Evolutionary conservation across 768 basidiomycete species (phyloP).

Genomic region (Amanita inopinata): DNA sequence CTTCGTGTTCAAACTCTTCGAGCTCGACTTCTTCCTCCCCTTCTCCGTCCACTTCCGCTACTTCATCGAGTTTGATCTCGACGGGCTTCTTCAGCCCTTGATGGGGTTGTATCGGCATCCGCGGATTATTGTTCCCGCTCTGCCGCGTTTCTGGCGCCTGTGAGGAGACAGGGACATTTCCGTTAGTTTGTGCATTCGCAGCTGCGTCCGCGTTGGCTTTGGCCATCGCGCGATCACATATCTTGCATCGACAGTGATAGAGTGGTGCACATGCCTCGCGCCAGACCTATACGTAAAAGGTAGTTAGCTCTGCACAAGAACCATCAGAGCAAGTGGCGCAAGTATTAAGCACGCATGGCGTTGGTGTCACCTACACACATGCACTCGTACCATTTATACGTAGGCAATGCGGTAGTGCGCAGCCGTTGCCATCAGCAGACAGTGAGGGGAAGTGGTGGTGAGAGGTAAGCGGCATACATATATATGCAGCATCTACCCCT

Average conservation of each 20-base stretch:
- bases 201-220: slow-evolving; percentile 36
- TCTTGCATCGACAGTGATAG: slow-evolving; percentile 64
- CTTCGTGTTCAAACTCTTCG: slow-evolving; percentile 17
- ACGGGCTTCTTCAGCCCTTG: slow-evolving; percentile 1
- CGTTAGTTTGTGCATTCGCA: slow-evolving; percentile 19
- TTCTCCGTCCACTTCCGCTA: slow-evolving; percentile 14
- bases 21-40: slow-evolving; percentile 17
- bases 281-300: slow-evolving; percentile 42
- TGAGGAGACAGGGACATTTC: slow-evolving; percentile 13
- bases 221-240: slow-evolving; percentile 60
- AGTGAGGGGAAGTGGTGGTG: no score
- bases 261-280: slow-evolving; percentile 63
- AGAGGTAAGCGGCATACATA: background rate
- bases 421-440: no score
- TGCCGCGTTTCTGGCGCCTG: slow-evolving; percentile 11
- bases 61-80: slow-evolving; percentile 11
- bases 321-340: slow-evolving; percentile 1
- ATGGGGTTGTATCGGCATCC: background rate
- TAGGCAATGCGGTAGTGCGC: no score
- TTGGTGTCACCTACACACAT: no score
- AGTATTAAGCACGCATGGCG: background rate
- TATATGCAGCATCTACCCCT: background rate
- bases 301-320: slow-evolving; percentile 8
- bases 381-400: no score
- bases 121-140: background rate